Evolutionary conservation across 495 filamentous ascomycete genomes (phyloP), one percentile per base, ranked within the genome.

Genomic region (Trichoderma asperelloides): DNA sequence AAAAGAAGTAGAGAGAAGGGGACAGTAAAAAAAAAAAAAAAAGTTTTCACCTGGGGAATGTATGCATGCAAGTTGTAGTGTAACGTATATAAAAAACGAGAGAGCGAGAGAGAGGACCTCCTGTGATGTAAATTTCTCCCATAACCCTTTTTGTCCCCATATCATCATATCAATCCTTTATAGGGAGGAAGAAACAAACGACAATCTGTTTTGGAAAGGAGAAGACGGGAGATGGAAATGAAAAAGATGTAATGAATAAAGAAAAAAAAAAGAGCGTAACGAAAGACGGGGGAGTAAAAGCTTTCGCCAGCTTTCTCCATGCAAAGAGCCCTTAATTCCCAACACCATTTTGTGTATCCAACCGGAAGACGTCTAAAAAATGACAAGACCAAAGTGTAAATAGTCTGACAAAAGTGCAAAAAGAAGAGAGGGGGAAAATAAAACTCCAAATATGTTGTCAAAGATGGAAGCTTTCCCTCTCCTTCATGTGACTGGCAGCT

Each of bases 261-360:
- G n/a, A 15, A 8, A 2, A 30, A 28, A 4, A n/a, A 60, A 60
- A 60, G 51, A 60, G 51, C 27, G 51, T 60, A 60, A 60, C 15
- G 51, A 60, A 60, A 60, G 23, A 60, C n/a, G 30, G 30, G 51
- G 51, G 51, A 60, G 51, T 60, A 28, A 60, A 60, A 23, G 30
- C 30, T 23, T 60, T 28, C 27, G 15, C 12, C 51, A 60, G n/a
- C 51, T 60, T 60, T 27, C 51, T 60, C 51, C 51, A 60, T 60
- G 51, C 51, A 60, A 60, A 33, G 1, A 30, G 27, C 23, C 51
- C 25, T 60, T 28, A 60, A n/a, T 27, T 60, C 51, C 51, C 51
- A 60, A 60, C 23, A 60, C 51, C 51, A 30, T 60, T 60, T 60
- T 60, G 51, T 60, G 9, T 60, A 60, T 60, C 51, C 51, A 30